phyloP scores from a whole-genome alignment of 768 basidiomycete genomes.

The Pleurotus citrinopileatus region DNA sequence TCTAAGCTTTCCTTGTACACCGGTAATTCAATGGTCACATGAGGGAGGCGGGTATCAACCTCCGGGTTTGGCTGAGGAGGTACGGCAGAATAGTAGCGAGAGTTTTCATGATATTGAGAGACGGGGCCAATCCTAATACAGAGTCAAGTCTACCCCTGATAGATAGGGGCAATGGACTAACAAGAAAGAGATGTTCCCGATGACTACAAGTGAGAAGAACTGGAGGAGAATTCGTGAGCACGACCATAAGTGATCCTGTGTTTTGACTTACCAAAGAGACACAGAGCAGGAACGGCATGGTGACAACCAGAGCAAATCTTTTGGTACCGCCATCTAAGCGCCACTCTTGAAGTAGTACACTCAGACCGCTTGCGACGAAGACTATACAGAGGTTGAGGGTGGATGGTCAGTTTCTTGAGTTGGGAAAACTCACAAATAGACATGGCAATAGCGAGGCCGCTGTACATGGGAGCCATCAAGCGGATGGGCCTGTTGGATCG shows the following conservation, averaged over 20 bases:
- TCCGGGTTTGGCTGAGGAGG: slow-evolving; percentile 59
- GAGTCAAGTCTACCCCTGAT: too few relatives aligned
- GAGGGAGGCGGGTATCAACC: slow-evolving; percentile 64
- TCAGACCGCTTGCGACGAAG: slow-evolving; percentile 64
- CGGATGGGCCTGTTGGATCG: slow-evolving; percentile 42
- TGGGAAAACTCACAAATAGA: slow-evolving; percentile 51
- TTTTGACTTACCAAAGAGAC: slow-evolving; percentile 58
- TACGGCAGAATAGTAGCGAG: slow-evolving; percentile 75
- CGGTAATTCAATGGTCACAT: slow-evolving; percentile 79
- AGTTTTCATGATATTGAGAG: slow-evolving; percentile 74
- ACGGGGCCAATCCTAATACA: slow-evolving; percentile 69
- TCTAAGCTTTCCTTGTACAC: slow-evolving; percentile 87
- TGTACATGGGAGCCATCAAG: slow-evolving; percentile 71
- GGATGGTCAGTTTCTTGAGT: neutral
- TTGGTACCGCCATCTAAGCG: slow-evolving; percentile 58
- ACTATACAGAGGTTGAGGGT: slow-evolving; percentile 33
- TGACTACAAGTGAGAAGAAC: slow-evolving; percentile 75
- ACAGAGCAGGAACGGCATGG: slow-evolving; percentile 72
- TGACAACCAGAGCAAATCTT: slow-evolving; percentile 65
- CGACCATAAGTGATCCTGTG: slow-evolving; percentile 3
- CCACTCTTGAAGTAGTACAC: slow-evolving; percentile 61
- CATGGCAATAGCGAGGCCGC: slow-evolving; percentile 65
- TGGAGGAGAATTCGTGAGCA: slow-evolving; percentile 21
- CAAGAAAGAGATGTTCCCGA: slow-evolving; percentile 65
- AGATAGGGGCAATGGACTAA: too few relatives aligned